These are phyloP conservation scores for Verticillium longisporum DNA, from an alignment of 2,329 filamentous ascomycete species.

Conservation along the genomic window DNA sequence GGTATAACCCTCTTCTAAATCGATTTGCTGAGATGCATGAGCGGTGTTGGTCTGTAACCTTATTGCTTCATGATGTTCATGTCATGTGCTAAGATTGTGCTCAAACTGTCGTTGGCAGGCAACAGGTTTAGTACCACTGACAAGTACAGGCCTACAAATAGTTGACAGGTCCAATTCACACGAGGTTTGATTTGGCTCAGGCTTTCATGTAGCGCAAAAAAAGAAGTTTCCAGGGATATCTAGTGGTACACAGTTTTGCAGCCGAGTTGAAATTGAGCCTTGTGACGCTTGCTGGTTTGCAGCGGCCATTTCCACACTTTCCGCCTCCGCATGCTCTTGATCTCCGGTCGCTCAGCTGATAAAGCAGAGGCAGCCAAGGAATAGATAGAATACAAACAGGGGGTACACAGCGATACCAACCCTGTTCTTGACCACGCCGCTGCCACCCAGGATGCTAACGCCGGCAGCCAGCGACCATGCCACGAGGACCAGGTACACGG, in stretches of 20 bases:
- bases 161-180: background rate
- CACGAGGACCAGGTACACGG: conserved; percentile 82
- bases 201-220: background rate
- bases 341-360: conserved; percentile 63
- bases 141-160: too few relatives aligned
- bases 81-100: too few relatives aligned
- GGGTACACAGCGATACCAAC: conserved; percentile 93
- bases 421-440: conserved; percentile 89
- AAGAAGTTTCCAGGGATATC: conserved; percentile 1
- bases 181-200: background rate
- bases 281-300: background rate
- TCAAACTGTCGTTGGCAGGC: too few relatives aligned
- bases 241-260: conserved; percentile 4
- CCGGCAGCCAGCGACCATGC: conserved; percentile 92
- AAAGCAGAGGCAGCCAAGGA: conserved; percentile 90
- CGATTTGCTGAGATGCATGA: background rate
- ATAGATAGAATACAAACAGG: conserved; percentile 89
- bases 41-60: background rate
- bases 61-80: too few relatives aligned
- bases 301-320: background rate
- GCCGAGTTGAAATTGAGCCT: background rate
- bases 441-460: conserved; percentile 91
- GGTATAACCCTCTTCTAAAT: background rate
- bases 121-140: too few relatives aligned
- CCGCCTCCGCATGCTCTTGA: background rate